Evolutionary conservation across 1,139 yeast genomes (phyloP).

Genomic region (Nakaseomyces kungkrabaensis): DNA sequence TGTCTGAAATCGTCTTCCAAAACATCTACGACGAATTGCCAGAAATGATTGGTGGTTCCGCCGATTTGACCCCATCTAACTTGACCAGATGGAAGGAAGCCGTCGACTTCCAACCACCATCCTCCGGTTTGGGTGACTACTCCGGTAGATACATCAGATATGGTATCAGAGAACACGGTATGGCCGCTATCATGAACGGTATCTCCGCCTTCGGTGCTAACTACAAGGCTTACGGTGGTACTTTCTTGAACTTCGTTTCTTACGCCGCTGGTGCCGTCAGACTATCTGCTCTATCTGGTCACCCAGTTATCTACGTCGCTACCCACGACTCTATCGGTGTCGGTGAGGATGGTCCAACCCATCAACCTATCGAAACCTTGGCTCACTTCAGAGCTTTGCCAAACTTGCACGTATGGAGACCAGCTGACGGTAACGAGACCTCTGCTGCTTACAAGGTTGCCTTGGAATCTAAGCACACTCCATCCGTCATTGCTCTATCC

Average conservation of each 20-base stretch:
- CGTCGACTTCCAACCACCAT: conserved; percentile 86
- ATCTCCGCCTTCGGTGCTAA: conserved; percentile 91
- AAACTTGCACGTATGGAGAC: conserved; percentile 96
- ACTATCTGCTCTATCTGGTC: conserved; percentile 87
- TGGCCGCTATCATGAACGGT: conserved; percentile 99
- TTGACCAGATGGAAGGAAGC: conserved; percentile 81
- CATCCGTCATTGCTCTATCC: conserved; percentile 83
- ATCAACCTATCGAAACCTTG: conserved; percentile 97
- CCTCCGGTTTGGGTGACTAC: conserved; percentile 74
- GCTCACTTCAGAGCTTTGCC: conserved; percentile 98
- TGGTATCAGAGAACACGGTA: conserved; percentile 99
- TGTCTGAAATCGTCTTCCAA: conserved; percentile 72
- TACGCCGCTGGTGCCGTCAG: conserved; percentile 98
- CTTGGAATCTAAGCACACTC: conserved; percentile 61
- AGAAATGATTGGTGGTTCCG: conserved; percentile 94
- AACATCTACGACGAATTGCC: conserved; percentile 59
- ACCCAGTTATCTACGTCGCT: conserved; percentile 94
- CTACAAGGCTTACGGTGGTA: conserved; percentile 91
- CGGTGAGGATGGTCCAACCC: conserved; percentile 99
- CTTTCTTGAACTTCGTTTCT: conserved; percentile 96
- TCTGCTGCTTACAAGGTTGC: conserved; percentile 93
- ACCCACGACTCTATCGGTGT: conserved; percentile 98
- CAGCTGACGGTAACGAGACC: conserved; percentile 98
- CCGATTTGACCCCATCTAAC: conserved; percentile 95
- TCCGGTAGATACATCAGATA: conserved; percentile 92